A percentile compares a stretch with the other conserved stretches of the same genome.
Evolutionary conservation across 1,139 yeast genomes (phyloP).

Genomic region (Suhomyces terraborum): DNA sequence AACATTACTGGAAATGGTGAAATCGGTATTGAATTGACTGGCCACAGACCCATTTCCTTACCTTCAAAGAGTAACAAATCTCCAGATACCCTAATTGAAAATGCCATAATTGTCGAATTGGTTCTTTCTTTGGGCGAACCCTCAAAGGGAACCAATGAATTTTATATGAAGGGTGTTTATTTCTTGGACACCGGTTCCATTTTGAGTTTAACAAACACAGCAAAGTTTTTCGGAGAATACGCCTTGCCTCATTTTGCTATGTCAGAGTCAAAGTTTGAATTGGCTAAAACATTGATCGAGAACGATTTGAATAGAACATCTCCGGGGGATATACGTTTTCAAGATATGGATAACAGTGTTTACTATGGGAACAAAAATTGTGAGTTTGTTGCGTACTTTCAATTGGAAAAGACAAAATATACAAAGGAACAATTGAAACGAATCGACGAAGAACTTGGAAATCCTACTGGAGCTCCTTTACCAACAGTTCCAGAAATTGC

Average conservation of each 20-base stretch:
- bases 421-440: conserved; percentile 53
- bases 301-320: conserved; percentile 46
- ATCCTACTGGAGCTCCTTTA: conserved; percentile 79
- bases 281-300: conserved; percentile 38
- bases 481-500: conserved; percentile 56
- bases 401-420: conserved; percentile 60
- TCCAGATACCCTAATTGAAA: conserved; percentile 21
- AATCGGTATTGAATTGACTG: conserved; percentile 26
- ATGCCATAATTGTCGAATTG: conserved; percentile 35
- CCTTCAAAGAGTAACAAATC: conserved; percentile 11
- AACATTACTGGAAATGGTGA: conserved; percentile 34
- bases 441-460: conserved; percentile 69
- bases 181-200: conserved; percentile 71
- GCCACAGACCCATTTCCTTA: conserved; percentile 26
- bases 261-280: conserved; percentile 44
- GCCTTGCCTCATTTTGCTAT: conserved; percentile 61
- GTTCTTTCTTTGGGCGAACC: conserved; percentile 36
- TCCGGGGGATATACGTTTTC: conserved; percentile 36
- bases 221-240: conserved; percentile 70
- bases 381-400: conserved; percentile 71
- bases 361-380: conserved; percentile 53
- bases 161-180: conserved; percentile 67
- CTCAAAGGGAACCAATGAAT: conserved; percentile 38
- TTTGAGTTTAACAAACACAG: conserved; percentile 63
- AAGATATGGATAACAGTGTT: conserved; percentile 41